A percentile compares a stretch with the other conserved stretches of the same genome.
Conservation (phyloP, 768 basidiomycete species). For the Mycena albidolilacea region DNA sequence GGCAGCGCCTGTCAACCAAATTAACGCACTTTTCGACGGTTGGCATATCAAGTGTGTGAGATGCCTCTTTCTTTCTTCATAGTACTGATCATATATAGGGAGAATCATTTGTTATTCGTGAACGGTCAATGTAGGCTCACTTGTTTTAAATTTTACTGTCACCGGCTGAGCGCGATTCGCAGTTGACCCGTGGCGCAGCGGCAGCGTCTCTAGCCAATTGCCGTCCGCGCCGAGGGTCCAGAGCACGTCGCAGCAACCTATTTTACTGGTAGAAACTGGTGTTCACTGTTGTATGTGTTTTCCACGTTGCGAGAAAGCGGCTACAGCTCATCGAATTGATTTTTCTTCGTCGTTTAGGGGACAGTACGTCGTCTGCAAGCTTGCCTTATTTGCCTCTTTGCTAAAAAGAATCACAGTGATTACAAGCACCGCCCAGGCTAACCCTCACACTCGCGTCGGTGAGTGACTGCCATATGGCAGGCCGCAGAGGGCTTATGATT, state of each 20-base stretch:
- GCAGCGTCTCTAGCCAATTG: slow-evolving; percentile 24
- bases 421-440: slow-evolving; percentile 31
- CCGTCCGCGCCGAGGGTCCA: slow-evolving; percentile 24
- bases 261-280: slow-evolving; percentile 34
- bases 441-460: slow-evolving; percentile 35
- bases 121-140: slow-evolving; percentile 30
- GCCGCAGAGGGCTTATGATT: not conserved
- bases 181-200: slow-evolving; percentile 35
- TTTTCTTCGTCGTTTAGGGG: slow-evolving; percentile 22
- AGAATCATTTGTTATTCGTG: slow-evolving; percentile 28
- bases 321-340: not conserved
- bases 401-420: slow-evolving; percentile 25
- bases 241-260: slow-evolving; percentile 27
- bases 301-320: not conserved
- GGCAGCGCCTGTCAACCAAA: slow-evolving; percentile 17
- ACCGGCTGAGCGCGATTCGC: not conserved
- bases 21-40: slow-evolving; percentile 25
- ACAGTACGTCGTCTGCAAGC: slow-evolving; percentile 24
- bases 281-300: slow-evolving; percentile 36
- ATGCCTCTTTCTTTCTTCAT: not conserved
- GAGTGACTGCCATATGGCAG: not conserved
- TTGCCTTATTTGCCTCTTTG: not conserved
- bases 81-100: not conserved
- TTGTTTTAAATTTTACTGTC: not conserved
- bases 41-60: slow-evolving; percentile 32